Evolutionary conservation across 2,329 filamentous ascomycete genomes (phyloP), one percentile per base, ranked within the genome.

Genomic region (Cladosporium sp.): DNA sequence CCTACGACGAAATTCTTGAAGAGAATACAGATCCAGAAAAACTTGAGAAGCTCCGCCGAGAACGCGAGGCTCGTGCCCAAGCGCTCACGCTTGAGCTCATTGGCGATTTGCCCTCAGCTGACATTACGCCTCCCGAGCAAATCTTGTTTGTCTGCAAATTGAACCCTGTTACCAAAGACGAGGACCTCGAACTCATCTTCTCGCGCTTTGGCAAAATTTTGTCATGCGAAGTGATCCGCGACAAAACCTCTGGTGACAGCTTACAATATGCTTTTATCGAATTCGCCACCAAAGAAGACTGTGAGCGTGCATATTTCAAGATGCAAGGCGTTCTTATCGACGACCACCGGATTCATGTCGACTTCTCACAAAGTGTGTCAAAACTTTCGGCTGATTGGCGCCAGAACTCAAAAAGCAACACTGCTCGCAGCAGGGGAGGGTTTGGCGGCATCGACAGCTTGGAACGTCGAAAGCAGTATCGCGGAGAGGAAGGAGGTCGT

Each of bases 301-400:
- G 94, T 73, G 94, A 99, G 75, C 86, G 90, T 55, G 94, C 94
- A 2, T 99, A 97, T 70, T 94, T 95, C 78, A 99, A 99, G 77
- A 99, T 99, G 94, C 92, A 99, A 73, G 91, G 88, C 2, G 93
- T 97, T 1, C 78, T 99, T 58, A 97, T 99, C 64, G 94, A 99
- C 69, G 94, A 99, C 68, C 90, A 96, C 64, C 88, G 94, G 42
- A 99, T 99, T 63, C 94, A 99, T 70, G 94, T 99, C 58, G 94
- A 99, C 76, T 99, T 99, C 75, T 97, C 92, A 11, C 94, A 99
- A 77, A 96, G 91, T 71, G 94, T 88, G 11, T 86, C 84, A 62
- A 93, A 91, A 71, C 77, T 99, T 7, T 94, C 91, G 47, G 90
- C 96, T 63, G 87, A 87, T 15, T 99, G 94, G 94, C 84, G 94